Conservation (phyloP, 208 protist species). For the Crithidia bombi region DNA sequence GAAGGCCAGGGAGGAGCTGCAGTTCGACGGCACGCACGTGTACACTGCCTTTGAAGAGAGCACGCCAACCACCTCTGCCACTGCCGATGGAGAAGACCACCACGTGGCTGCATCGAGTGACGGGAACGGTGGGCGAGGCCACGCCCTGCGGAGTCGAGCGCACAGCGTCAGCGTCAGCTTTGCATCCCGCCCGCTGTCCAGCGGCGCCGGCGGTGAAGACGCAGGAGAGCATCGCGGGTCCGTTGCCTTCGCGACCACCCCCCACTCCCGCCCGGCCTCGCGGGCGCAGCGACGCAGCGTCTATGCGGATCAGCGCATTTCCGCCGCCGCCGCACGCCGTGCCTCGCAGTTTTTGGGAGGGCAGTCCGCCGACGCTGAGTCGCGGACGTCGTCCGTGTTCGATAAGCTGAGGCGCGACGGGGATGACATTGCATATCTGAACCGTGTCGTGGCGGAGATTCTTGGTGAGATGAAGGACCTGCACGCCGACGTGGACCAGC, state of each 20-base stretch:
- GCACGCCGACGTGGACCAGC: slow-evolving; percentile 72
- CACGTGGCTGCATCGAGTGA: not conserved
- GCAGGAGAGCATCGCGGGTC: slow-evolving; percentile 31
- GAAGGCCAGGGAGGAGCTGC: slow-evolving; percentile 66
- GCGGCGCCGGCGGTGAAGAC: slow-evolving; percentile 30
- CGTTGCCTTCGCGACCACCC: not conserved
- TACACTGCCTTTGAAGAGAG: slow-evolving; percentile 5
- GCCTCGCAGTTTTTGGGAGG: slow-evolving; percentile 4
- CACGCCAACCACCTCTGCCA: not conserved
- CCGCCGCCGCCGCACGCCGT: slow-evolving; percentile 18
- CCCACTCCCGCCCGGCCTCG: slow-evolving; percentile 7
- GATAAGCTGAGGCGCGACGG: slow-evolving; percentile 69
- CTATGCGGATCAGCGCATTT: slow-evolving; percentile 31
- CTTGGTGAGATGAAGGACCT: slow-evolving; percentile 81
- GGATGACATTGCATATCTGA: slow-evolving; percentile 83
- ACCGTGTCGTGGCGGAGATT: slow-evolving; percentile 92
- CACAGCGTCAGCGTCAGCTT: slow-evolving; percentile 9
- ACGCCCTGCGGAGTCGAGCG: not conserved
- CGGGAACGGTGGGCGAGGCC: not conserved
- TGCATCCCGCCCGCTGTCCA: slow-evolving; percentile 9
- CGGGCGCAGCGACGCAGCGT: slow-evolving; percentile 19
- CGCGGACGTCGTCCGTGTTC: slow-evolving; percentile 25
- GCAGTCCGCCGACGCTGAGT: not conserved
- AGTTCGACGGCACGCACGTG: slow-evolving; percentile 11
- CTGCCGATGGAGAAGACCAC: not conserved